A percentile compares a stretch with the other conserved stretches of the same genome.
phyloP scores from a whole-genome alignment of 2,329 filamentous ascomycete species.

The Xylariales sp. region DNA sequence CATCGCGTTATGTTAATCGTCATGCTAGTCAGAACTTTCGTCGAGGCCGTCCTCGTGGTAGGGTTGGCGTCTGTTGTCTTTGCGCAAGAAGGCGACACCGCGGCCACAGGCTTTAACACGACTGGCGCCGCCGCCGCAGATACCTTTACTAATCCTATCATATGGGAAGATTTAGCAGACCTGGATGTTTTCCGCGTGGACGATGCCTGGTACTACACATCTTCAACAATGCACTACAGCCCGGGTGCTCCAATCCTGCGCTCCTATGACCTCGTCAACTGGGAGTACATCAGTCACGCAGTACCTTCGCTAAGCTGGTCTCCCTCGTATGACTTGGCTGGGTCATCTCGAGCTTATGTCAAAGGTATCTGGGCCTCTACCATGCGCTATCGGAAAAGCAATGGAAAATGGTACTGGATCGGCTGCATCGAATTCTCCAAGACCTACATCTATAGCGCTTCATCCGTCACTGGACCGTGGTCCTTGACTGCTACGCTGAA shows the following conservation, averaged over 20 bases:
- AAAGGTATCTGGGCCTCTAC: conserved; percentile 44
- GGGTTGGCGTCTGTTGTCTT: not conserved
- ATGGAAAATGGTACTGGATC: conserved; percentile 54
- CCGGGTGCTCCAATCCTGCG: conserved; percentile 62
- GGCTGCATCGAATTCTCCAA: conserved; percentile 64
- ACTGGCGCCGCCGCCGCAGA: not conserved
- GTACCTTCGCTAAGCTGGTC: conserved; percentile 47
- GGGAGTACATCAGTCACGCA: conserved; percentile 53
- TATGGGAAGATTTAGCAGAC: conserved; percentile 64
- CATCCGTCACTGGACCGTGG: conserved; percentile 57
- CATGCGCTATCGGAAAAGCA: conserved; percentile 40
- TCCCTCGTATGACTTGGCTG: conserved; percentile 35
- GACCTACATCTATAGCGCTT: conserved; percentile 66
- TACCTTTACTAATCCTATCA: conserved; percentile 58
- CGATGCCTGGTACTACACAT: conserved; percentile 58
- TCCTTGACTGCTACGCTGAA: conserved; percentile 49
- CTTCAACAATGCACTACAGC: conserved; percentile 62
- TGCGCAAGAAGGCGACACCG: not conserved
- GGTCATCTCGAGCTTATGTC: conserved; percentile 38
- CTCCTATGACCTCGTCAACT: conserved; percentile 62
- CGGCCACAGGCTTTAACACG: not conserved
- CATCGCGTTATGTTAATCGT: not conserved
- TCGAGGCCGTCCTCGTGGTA: not conserved
- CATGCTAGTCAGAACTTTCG: not conserved
- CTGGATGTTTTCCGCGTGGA: conserved; percentile 58